These are phyloP conservation scores for Solanum clarkiae DNA, from an alignment of 257 asterid species.

Conservation along the genomic window DNA sequence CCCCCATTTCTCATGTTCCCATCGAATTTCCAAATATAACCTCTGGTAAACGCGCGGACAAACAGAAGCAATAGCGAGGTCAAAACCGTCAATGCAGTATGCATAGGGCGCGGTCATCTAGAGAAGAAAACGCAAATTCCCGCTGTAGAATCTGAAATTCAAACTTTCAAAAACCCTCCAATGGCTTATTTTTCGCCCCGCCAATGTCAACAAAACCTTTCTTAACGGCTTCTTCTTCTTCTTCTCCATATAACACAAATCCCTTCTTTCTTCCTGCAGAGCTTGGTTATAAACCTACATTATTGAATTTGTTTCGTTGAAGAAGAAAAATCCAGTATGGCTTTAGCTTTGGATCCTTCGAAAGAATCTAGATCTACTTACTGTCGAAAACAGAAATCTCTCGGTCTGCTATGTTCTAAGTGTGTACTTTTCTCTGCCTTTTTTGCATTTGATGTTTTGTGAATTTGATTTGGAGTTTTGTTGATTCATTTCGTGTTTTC, in stretches of 20 bases:
- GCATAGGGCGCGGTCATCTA: conserved; percentile 23
- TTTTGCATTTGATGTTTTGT: not conserved
- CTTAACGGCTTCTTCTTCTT: conserved; percentile 24
- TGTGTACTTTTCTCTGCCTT: conserved; percentile 1
- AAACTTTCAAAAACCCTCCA: conserved; percentile 70
- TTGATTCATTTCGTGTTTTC: not conserved
- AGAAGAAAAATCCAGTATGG: not conserved
- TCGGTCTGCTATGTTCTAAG: conserved; percentile 92
- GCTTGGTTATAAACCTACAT: not conserved
- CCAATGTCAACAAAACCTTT: conserved; percentile 31
- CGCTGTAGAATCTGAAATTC: conserved; percentile 49
- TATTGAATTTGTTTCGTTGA: not conserved
- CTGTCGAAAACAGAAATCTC: conserved; percentile 90
- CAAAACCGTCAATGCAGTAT: not conserved
- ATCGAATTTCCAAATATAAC: not conserved
- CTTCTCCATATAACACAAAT: not conserved
- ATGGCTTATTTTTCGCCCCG: conserved; percentile 26
- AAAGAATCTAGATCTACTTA: conserved; percentile 66
- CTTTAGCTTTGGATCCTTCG: conserved; percentile 13
- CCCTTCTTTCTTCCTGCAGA: not conserved
- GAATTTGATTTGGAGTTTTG: not conserved
- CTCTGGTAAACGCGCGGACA: not conserved
- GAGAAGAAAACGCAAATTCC: conserved; percentile 27
- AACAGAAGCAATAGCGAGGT: not conserved
- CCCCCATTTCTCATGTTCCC: not conserved